Base-by-base conservation (phyloP, 208 protist species). In the Acanthamoeba sp. region DNA sequence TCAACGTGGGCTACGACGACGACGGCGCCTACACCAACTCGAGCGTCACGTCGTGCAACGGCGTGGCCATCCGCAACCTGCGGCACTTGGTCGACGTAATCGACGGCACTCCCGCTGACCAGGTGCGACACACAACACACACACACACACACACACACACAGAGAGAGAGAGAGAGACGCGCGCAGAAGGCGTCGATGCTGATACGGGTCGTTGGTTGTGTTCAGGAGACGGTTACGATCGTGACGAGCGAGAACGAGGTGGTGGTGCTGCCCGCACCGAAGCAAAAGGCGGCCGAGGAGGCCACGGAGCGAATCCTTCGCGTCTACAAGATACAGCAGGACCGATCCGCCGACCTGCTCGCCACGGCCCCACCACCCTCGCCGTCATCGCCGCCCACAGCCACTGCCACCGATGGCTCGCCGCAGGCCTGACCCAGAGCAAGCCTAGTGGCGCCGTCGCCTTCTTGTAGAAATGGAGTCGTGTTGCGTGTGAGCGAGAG, bases 1-100 rank as follows among this genome's bases (percentile, higher is more conserved):
- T 57, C 42, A 87, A 87, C 27, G 78, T 57, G 48, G 78, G 78
- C 0, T 87, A 87, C 40, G 78, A 87, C 24, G 78, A 87, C 42
- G n/a, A 87, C 38, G 42, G 27, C 0, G 38, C 10, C 34, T 29
- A 45, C 78, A 55, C 42, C 34, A 87, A 76, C n/a, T 76, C 66
- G 10, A 76, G 24, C 16, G 32, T 87, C 0, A 38, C 48, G 4
- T 27, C 78, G 24, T 48, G 38, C 42, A 87, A 87, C 78, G 48
- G 48, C 42, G 48, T 59, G n/a, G 22, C 78, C 78, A 87, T 87
- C 42, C 42, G 42, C 78, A 87, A 87, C 42, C 48, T 87, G 48
- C 78, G 22, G n/a, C 42, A 87, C 38, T 29, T 87, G 1, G 48
- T 87, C 22, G 42, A 87, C 7, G 78, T 59, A 12, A 87, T 87